These are phyloP conservation scores for Lecanosticta acicola DNA, from an alignment of 2,329 filamentous ascomycete species.

Conservation along the genomic window DNA sequence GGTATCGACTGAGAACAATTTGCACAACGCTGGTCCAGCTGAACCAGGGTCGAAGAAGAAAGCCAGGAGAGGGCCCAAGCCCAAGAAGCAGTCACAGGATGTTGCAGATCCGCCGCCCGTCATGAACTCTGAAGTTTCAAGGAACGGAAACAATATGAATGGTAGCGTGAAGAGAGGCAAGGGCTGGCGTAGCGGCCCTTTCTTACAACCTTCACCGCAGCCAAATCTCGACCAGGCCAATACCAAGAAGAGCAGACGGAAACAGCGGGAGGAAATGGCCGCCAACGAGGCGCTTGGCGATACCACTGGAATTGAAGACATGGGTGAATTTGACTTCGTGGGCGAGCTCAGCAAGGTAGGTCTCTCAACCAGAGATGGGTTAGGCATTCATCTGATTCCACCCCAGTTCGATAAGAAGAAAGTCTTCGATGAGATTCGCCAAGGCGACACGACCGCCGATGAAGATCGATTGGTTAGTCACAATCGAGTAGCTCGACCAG, in stretches of 20 bases:
- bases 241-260: constrained; percentile 38
- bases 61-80: constrained; percentile 40
- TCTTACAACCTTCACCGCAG: constrained; percentile 56
- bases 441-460: constrained; percentile 83
- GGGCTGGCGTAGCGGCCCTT: constrained; percentile 63
- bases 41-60: constrained; percentile 42
- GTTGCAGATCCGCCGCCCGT: constrained; percentile 26
- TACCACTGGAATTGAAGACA: constrained; percentile 86
- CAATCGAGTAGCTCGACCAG: constrained; percentile 59
- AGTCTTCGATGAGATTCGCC: constrained; percentile 86
- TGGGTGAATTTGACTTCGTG: constrained; percentile 92
- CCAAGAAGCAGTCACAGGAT: constrained; percentile 29
- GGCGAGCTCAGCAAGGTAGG: constrained; percentile 68
- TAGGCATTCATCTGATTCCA: not conserved
- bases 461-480: constrained; percentile 85
- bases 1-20: constrained; percentile 3
- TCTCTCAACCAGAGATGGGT: not conserved
- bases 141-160: constrained; percentile 36
- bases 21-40: not conserved
- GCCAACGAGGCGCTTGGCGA: constrained; percentile 80
- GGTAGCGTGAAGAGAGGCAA: constrained; percentile 47
- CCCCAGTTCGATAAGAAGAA: constrained; percentile 74
- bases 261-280: constrained; percentile 43
- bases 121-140: constrained; percentile 33
- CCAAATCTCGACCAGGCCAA: constrained; percentile 12